Evolutionary conservation across 2,329 filamentous ascomycete species (phyloP).

Genomic region (Fonsecaea pugnacius): DNA sequence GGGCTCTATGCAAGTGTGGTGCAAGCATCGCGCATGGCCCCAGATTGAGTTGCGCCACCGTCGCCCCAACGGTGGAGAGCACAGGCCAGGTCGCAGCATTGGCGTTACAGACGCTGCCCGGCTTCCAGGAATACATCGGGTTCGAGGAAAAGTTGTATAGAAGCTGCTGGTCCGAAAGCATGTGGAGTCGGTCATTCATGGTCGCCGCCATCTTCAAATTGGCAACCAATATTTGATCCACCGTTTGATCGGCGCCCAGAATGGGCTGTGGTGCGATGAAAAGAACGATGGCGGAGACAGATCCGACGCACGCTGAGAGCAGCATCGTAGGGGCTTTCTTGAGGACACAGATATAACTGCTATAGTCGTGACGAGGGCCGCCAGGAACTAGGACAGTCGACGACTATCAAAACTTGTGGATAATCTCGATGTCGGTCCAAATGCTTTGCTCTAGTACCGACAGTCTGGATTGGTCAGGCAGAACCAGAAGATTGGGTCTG

Average conservation of each 20-base stretch:
- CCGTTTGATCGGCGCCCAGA: constrained; percentile 46
- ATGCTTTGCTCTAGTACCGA: constrained; percentile 13
- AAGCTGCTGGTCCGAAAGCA: constrained; percentile 53
- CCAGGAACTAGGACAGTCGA: constrained; percentile 2
- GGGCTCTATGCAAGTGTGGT: constrained; percentile 51
- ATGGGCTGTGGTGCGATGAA: constrained; percentile 30
- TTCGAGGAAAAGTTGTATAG: constrained; percentile 54
- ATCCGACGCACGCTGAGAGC: constrained; percentile 21
- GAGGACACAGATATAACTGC: constrained; percentile 18
- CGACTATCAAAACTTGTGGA: constrained; percentile 1
- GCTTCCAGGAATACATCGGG: constrained; percentile 25
- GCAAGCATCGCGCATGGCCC: constrained; percentile 55
- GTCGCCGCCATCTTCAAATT: constrained; percentile 49
- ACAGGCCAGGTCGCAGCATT: constrained; percentile 53
- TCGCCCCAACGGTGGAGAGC: constrained; percentile 48
- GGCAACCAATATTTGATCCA: constrained; percentile 48
- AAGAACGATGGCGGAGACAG: constrained; percentile 36
- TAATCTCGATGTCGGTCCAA: background rate
- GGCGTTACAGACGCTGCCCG: constrained; percentile 32
- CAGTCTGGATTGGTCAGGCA: constrained; percentile 21
- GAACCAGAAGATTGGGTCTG: constrained; percentile 26
- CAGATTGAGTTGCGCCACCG: constrained; percentile 48
- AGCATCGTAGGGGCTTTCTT: constrained; percentile 19
- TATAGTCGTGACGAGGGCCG: constrained; percentile 11
- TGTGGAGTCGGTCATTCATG: constrained; percentile 50